These are phyloP conservation scores for Macroventuria anomochaeta DNA, from an alignment of 2,329 filamentous ascomycete species.

Conservation along the genomic window DNA sequence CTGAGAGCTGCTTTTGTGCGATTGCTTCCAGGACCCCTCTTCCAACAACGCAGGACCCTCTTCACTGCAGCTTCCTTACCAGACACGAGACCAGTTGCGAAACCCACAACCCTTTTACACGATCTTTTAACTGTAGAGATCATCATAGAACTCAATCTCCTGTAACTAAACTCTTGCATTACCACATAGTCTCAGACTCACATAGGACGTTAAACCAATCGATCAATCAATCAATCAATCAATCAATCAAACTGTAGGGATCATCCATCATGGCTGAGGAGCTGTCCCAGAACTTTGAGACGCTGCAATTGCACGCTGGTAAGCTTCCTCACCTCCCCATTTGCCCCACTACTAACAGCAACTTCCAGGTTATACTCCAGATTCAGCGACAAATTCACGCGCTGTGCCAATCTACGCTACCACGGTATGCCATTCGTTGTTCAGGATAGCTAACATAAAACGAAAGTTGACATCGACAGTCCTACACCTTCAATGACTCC, in stretches of 20 bases:
- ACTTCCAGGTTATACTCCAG: conserved; percentile 72
- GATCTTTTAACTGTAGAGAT: too few species aligned
- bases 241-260: neutral
- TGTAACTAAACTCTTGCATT: too few species aligned
- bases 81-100: conserved; percentile 14
- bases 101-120: neutral
- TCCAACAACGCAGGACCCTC: conserved; percentile 11
- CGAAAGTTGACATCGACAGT: conserved; percentile 58
- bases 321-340: conserved; percentile 14
- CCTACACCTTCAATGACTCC: conserved; percentile 93
- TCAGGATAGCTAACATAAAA: neutral
- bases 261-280: conserved; percentile 45
- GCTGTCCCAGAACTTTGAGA: conserved; percentile 56
- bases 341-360: conserved; percentile 1
- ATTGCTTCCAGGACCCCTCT: conserved; percentile 25
- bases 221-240: too few species aligned
- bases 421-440: conserved; percentile 59
- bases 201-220: too few species aligned
- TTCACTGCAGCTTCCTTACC: conserved; percentile 10
- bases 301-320: conserved; percentile 60
- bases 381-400: conserved; percentile 81
- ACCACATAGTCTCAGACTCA: too few species aligned
- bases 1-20: conserved; percentile 21
- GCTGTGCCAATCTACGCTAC: conserved; percentile 97
- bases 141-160: too few species aligned